phyloP scores from a whole-genome alignment of 208 protist species.

The Naegleria gruberi region DNA sequence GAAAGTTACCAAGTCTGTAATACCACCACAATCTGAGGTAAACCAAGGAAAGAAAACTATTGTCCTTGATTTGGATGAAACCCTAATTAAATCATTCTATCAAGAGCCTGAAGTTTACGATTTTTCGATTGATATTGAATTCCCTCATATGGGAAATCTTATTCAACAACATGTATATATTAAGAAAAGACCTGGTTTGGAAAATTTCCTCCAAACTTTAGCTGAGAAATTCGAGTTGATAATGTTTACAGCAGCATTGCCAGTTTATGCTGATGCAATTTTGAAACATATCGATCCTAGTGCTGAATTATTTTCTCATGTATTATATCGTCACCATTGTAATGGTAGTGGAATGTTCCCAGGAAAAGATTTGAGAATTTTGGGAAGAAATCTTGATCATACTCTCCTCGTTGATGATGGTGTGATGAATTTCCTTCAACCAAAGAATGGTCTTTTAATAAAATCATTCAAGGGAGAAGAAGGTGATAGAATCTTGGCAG shows the following conservation, averaged over 20 bases:
- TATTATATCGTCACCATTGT: background rate
- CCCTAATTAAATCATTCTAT: background rate
- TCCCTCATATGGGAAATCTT: background rate
- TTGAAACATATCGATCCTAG: background rate
- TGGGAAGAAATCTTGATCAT: background rate
- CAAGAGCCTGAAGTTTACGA: background rate
- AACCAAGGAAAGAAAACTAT: background rate
- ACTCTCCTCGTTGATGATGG: background rate
- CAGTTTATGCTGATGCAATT: background rate
- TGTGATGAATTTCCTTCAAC: background rate
- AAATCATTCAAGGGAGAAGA: background rate
- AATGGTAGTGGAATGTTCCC: background rate
- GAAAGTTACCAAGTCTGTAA: background rate
- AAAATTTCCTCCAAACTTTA: background rate
- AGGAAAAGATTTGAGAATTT: background rate
- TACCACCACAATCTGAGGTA: background rate
- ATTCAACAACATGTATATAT: background rate
- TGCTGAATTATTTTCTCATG: background rate
- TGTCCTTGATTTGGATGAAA: slow-evolving; percentile 2
- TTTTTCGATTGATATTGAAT: background rate
- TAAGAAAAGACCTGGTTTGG: background rate
- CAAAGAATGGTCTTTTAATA: background rate
- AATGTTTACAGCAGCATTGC: background rate
- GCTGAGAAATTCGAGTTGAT: background rate
- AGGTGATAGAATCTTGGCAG: background rate